Percentiles rank a stretch among this genome's conserved stretches.
Evolutionary conservation across 2,329 filamentous ascomycete species (phyloP).

Genomic region (Claviceps sp.): DNA sequence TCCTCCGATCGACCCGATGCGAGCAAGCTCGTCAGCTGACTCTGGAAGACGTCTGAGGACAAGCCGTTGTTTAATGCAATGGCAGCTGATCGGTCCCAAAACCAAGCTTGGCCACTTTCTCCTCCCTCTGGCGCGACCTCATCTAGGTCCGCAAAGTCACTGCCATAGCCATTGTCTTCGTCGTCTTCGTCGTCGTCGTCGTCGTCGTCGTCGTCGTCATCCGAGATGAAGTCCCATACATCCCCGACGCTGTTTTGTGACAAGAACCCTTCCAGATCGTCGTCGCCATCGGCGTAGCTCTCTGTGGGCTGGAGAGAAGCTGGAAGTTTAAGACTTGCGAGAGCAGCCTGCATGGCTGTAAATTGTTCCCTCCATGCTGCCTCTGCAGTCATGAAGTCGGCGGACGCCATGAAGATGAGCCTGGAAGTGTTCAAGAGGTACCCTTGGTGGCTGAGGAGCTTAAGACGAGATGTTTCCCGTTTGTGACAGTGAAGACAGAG

Average conservation of each 20-base stretch:
- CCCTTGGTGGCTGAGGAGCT: not conserved
- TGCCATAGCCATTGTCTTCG: constrained; percentile 50
- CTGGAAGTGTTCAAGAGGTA: not conserved
- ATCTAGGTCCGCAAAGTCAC: constrained; percentile 44
- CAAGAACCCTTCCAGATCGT: constrained; percentile 44
- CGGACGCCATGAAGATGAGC: constrained; percentile 18
- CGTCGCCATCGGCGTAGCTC: constrained; percentile 48
- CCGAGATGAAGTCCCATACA: constrained; percentile 85
- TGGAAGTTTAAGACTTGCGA: constrained; percentile 55
- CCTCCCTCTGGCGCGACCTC: constrained; percentile 29
- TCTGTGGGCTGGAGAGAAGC: constrained; percentile 25
- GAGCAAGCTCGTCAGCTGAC: constrained; percentile 65
- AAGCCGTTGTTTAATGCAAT: constrained; percentile 56
- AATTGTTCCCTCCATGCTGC: constrained; percentile 75
- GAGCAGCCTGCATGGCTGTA: constrained; percentile 70
- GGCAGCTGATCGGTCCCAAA: constrained; percentile 52
- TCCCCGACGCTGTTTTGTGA: constrained; percentile 58
- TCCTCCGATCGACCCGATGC: constrained; percentile 58
- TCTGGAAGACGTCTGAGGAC: constrained; percentile 54
- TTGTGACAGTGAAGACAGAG: not conserved
- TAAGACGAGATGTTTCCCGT: not conserved
- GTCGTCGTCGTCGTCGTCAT: constrained; percentile 55
- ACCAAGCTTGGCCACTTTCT: constrained; percentile 49
- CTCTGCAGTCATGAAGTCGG: constrained; percentile 27
- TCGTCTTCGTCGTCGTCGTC: constrained; percentile 57